Evolutionary conservation across 441 rosid species (phyloP).

Genomic region (Hura crepitans): DNA sequence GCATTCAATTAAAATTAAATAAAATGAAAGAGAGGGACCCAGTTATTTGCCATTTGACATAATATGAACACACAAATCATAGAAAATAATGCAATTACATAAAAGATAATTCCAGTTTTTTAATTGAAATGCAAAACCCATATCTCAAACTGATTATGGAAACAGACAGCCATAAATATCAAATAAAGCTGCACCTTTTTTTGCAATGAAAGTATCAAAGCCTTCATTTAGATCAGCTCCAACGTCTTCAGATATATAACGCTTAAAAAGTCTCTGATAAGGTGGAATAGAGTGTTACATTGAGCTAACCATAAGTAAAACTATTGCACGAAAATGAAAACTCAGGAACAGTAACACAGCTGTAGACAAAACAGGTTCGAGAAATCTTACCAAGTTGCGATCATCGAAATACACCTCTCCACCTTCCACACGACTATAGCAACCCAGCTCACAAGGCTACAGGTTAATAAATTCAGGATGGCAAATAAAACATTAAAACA

Average conservation of each 20-base stretch:
- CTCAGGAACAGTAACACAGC: slow-evolving; percentile 16
- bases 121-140: neutral
- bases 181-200: slow-evolving; percentile 51
- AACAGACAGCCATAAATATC: neutral
- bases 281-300: slow-evolving; percentile 17
- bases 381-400: slow-evolving; percentile 63
- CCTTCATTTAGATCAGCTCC: slow-evolving; percentile 95
- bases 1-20: slow-evolving; percentile 19
- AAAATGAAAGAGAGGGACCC: slow-evolving; percentile 11
- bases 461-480: slow-evolving; percentile 17
- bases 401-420: slow-evolving; percentile 80
- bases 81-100: neutral
- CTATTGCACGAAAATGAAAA: slow-evolving; percentile 6
- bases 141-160: neutral
- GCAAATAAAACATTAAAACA: neutral
- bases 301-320: slow-evolving; percentile 17
- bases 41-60: slow-evolving; percentile 22
- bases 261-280: slow-evolving; percentile 83
- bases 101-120: neutral
- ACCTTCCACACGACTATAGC: slow-evolving; percentile 83
- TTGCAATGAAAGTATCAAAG: slow-evolving; percentile 71
- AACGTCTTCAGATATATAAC: slow-evolving; percentile 62
- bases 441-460: slow-evolving; percentile 85
- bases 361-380: slow-evolving; percentile 13
- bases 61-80: neutral